Conservation (phyloP, 208 protist species). For the Acanthamoeba royreba region DNA sequence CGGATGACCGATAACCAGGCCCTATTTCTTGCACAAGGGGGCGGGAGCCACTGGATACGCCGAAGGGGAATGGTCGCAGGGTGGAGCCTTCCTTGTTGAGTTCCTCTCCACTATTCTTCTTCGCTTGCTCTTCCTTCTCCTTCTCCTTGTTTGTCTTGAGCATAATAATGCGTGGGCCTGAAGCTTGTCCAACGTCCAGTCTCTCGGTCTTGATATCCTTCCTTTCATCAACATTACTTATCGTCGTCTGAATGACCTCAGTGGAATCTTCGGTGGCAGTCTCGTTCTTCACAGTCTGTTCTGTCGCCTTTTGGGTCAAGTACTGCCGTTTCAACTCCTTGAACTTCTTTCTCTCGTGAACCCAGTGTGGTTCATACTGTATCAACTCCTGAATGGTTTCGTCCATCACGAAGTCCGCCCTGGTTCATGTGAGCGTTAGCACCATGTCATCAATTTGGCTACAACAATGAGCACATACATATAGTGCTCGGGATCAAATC, state of each 20-base stretch:
- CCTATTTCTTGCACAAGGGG: not conserved
- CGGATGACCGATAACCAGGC: not conserved
- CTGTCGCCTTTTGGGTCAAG: not conserved
- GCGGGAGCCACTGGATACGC: not conserved
- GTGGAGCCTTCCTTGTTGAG: not conserved
- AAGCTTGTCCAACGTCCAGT: not conserved
- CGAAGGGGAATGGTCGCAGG: not conserved
- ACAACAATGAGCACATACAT: not conserved
- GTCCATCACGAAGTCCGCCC: not conserved
- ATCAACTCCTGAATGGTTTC: not conserved
- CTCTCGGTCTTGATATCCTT: too few relatives aligned
- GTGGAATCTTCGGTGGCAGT: not conserved
- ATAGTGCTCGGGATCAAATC: conserved; percentile 33
- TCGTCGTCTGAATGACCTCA: too few relatives aligned
- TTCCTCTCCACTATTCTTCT: not conserved
- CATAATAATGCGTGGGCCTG: not conserved
- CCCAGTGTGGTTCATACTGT: not conserved
- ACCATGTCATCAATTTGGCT: too few relatives aligned
- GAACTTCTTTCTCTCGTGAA: not conserved
- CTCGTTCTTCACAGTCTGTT: not conserved
- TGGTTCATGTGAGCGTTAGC: too few relatives aligned
- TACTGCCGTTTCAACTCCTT: not conserved
- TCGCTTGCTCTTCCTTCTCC: not conserved
- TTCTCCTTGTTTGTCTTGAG: not conserved
- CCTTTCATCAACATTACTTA: too few relatives aligned